Base-by-base conservation (phyloP, 2,329 filamentous ascomycete species). In the Pseudogymnoascus sp. region DNA sequence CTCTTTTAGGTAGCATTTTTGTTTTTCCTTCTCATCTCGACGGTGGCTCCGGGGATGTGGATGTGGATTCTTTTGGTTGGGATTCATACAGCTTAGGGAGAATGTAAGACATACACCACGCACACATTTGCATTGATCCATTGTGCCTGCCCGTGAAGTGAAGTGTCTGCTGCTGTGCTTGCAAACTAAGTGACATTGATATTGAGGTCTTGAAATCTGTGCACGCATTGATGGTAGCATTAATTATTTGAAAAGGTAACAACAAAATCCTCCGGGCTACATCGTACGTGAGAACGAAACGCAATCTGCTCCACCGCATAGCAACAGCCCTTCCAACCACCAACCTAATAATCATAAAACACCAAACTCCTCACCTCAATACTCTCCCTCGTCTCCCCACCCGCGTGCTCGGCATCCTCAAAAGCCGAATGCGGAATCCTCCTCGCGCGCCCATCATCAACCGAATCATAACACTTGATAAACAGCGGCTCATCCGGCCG, bases 391-490 rank as follows among this genome's bases (percentile, higher is more conserved):
- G 72, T 70, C 56, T 73, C 68, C 57, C 73, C 69, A 10, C 69
- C 62, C 13, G 74, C 71, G 8, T 75, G 74, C n/a, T 73, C 75
- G 1, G 75, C 71, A 67, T 82, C 76, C 23, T 28, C 70, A 72
- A 85, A 83, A 2, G 81, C 78, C 5, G 76, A 75, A 65, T 84
- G 81, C n/a, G 81, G 80, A 30, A 80, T 76, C 3, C 79, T 68
- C 8, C 79, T 73, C 5, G 80, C 78, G 23, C 77, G 69, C 0
- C 79, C 80, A 67, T 82, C 80, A 21, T 72, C 72, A 73, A 82
- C 80, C 23, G 74, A 80, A 68, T 85, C 83, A 66, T 79, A 85
- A 65, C 80, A 83, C 69, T 85, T 85, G 70, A 85, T 82, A 41
- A 85, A 65, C 2, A 81, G 73, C 3, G 81, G 77, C 71, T 85